Base-by-base conservation (phyloP, 371 early-diverging fungal species). In the Mucor racemosus region DNA sequence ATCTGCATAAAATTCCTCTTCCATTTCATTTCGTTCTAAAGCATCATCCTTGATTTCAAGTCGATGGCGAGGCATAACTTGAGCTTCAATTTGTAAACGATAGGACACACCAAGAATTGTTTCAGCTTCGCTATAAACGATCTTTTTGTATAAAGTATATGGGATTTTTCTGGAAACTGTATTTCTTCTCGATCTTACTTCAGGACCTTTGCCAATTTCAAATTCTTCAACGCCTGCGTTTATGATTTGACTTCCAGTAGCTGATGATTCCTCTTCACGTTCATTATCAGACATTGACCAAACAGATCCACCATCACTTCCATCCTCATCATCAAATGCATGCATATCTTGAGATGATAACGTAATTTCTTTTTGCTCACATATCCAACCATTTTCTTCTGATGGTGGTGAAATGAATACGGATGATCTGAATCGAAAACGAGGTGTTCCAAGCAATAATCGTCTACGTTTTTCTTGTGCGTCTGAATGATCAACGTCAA, bases 401-500 rank as follows among this genome's bases (percentile, higher is more conserved):
- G 62, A 62, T 0, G 77, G 76, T n/a, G 64, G 57, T 4, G 69
- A 53, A 3, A 82, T 46, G 15, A 54, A 56, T 0, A 82, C 56
- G 1, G 76, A 74, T 1, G 71, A 44, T 10, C 72, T 46, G 53
- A 82, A 80, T 4, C 83, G 74, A 34, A 77, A 80, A 9, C 70
- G 60, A 0, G 83, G 83, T 3, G 64, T 68, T 6, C 83, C 83
- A 5, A 82, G 40, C 11, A 82, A 54, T 3, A 78, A 36, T 0
- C 76, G 62, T 48, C 77, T 70, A 17, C 80, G 66, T 15, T 67
- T 71, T 35, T 75, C 79, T 33, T 76, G 74, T 7, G 62, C 60
- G 11, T 68, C 73, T 10, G 79, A 72, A 40, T 67, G 44, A 60
- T 76, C 73, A 3, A 82, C 79, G 55, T 82, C 83, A 76, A 82